These are phyloP conservation scores for Micromonas pusilla DNA, from an alignment of 139 green algal species.

Conservation along the genomic window DNA sequence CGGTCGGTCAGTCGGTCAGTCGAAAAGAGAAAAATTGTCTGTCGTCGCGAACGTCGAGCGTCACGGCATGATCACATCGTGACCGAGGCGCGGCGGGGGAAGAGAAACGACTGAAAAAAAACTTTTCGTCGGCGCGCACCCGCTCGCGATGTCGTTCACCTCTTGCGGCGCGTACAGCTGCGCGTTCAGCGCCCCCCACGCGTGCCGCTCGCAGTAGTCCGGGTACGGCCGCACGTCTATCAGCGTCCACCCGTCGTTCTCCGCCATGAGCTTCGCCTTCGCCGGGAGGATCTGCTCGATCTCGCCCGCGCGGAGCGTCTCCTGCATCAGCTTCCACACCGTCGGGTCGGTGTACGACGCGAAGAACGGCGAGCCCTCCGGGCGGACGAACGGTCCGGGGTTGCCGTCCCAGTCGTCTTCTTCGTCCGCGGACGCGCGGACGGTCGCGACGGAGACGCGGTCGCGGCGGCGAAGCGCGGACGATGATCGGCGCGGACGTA, in stretches of 20 bases:
- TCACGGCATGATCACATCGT: too few species aligned
- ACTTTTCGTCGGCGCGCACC: too few species aligned
- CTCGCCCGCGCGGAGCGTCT: not conserved
- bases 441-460: not conserved
- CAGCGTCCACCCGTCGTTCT: not conserved
- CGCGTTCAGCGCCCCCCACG: not conserved
- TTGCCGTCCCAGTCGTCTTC: not conserved
- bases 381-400: not conserved
- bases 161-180: not conserved
- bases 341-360: conserved; percentile 6
- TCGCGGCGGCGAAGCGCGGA: not conserved
- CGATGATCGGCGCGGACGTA: not conserved
- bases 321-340: conserved; percentile 11
- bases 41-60: too few species aligned
- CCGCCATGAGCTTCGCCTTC: not conserved
- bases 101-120: too few species aligned
- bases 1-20: too few species aligned
- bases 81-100: too few species aligned
- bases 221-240: conserved; percentile 1
- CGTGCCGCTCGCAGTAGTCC: not conserved
- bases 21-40: too few species aligned
- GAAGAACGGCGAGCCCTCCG: not conserved
- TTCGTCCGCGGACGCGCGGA: not conserved
- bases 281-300: conserved; percentile 3
- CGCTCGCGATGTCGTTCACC: too few species aligned